Evolutionary conservation across 306 rosid genomes (phyloP), one percentile per base, ranked within the genome.

Genomic region (Fagus sylvatica): DNA sequence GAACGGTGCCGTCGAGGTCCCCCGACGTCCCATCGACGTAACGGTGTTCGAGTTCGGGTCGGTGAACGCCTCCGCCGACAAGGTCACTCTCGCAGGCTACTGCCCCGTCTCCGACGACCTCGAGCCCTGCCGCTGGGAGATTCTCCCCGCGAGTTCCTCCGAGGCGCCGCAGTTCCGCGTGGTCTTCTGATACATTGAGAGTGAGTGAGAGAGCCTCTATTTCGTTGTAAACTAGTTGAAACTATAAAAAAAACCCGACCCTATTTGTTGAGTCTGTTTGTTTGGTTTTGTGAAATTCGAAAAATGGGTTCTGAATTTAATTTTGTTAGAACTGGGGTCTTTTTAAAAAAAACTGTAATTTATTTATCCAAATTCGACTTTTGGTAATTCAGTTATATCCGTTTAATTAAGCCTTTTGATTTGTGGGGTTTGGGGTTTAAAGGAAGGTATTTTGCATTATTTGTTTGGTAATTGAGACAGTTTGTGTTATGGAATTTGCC

Each of bases 121-220:
- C 69, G 96, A 95, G 76, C 98, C 98, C 12, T 95, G 98, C 90
- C 97, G 97, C 53, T 95, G 98, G 98, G 98, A 92, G 86, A 87
- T 95, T 65, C 79, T 89, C 40, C 93, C 98, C 13, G 97, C 98
- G 1, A 32, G 74, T 77, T 90, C 78, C 64, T 78, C 97, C 46
- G 92, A 91, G 60, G 96, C 97, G 2, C 98, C 98, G 0, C 98
- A 91, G 87, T 95, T 95, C 68, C 98, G 97, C 72, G 90, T 92
- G 34, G 96, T 90, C 73, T 91, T 93, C 85, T 88, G 83, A 87
- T 65, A 33, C 48, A 33, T 7, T 16, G 59, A 54, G 59, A 7
- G 64, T 4, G 34, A 56, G 64, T 19, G 0, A 22, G 34, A 4
- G 62, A 57, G 64, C 22, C 34, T 57, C 6, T 57, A 19, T 1